These are phyloP conservation scores for Bruguiera hainesii DNA, from an alignment of 441 rosid genomes.

Conservation along the genomic window DNA sequence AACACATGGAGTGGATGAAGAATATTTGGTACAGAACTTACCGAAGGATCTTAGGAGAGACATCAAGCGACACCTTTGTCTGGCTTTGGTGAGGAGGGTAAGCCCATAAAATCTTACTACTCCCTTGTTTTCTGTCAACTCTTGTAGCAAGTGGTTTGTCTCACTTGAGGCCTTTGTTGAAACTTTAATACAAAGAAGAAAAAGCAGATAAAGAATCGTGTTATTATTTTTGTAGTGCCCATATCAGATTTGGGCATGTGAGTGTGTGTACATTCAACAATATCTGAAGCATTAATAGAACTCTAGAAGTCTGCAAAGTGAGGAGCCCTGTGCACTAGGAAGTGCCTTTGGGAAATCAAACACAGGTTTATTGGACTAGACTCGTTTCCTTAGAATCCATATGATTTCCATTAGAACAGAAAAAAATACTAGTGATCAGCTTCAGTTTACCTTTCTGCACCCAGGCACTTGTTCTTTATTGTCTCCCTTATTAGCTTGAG, in stretches of 20 bases:
- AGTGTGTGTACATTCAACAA: too few species aligned
- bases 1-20: constrained; percentile 97
- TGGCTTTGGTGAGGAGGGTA: constrained; percentile 91
- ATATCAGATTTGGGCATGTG: too few species aligned
- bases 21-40: constrained; percentile 72
- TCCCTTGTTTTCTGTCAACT: background rate
- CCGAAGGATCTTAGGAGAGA: constrained; percentile 97
- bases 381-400: too few species aligned
- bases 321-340: too few species aligned
- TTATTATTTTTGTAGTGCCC: background rate
- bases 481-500: background rate
- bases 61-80: constrained; percentile 90
- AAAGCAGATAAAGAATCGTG: background rate
- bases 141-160: background rate
- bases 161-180: background rate
- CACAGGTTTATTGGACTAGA: too few species aligned
- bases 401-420: too few species aligned
- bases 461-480: background rate
- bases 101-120: constrained; percentile 24
- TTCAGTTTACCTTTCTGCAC: too few species aligned
- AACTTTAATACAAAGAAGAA: too few species aligned
- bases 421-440: too few species aligned
- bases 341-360: too few species aligned
- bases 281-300: too few species aligned
- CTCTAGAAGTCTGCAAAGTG: too few species aligned